phyloP scores from a whole-genome alignment of 2,329 filamentous ascomycete species.

The Aureobasidium mangrovei region DNA sequence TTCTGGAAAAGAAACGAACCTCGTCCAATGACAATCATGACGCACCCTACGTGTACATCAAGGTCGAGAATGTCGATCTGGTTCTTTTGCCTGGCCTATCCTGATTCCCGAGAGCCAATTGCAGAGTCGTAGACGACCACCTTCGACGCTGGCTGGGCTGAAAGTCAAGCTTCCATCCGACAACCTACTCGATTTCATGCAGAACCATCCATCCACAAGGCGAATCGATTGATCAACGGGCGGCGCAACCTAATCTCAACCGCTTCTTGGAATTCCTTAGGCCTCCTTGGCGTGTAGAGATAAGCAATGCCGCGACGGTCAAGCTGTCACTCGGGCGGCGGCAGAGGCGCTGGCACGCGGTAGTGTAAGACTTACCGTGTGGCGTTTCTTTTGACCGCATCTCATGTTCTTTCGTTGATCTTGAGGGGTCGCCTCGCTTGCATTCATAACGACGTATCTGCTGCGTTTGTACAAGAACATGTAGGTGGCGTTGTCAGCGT shows the following conservation, averaged over 20 bases:
- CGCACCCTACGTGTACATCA: too few species aligned
- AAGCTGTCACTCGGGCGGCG: neutral
- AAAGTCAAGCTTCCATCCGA: neutral
- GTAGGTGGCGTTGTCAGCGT: too few species aligned
- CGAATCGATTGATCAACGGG: neutral
- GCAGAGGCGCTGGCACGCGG: neutral
- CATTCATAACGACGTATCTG: too few species aligned
- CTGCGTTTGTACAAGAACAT: too few species aligned
- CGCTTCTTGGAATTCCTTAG: neutral
- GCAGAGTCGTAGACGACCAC: slow-evolving; percentile 1
- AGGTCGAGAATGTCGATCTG: too few species aligned
- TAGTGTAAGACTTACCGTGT: neutral
- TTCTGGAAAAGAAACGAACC: too few species aligned
- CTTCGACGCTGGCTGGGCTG: neutral
- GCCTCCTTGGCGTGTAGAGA: neutral
- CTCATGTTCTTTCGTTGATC: neutral
- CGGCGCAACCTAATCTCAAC: neutral
- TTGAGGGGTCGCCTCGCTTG: too few species aligned
- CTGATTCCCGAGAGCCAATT: neutral
- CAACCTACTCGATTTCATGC: neutral
- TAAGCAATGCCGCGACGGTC: slow-evolving; percentile 1
- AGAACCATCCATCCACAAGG: neutral
- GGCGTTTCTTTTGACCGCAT: slow-evolving; percentile 3
- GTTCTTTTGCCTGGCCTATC: neutral
- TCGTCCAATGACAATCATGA: too few species aligned